A percentile compares a stretch with the other conserved stretches of the same genome.
Evolutionary conservation across 148 eudicot species (phyloP).

Genomic region (Rhododendron griersonianum): DNA sequence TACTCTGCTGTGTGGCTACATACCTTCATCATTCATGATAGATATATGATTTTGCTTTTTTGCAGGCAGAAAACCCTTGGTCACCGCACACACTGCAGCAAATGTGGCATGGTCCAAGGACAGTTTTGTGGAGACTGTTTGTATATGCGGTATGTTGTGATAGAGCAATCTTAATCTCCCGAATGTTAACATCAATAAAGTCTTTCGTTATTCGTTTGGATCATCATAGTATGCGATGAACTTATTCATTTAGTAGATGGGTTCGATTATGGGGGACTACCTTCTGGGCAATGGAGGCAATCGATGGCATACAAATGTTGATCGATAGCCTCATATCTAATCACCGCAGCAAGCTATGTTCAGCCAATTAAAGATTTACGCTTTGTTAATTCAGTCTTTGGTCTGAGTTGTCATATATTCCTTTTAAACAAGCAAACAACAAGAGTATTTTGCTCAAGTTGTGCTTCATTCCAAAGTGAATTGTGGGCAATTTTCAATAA

Average conservation of each 20-base stretch:
- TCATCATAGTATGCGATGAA: not conserved
- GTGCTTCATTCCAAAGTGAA: not conserved
- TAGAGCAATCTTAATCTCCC: not conserved
- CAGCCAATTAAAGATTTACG: not conserved
- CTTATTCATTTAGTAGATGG: not conserved
- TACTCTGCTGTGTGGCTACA: not conserved
- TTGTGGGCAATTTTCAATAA: not conserved
- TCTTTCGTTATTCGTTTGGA: not conserved
- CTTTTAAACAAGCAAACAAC: not conserved
- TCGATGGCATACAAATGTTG: not conserved
- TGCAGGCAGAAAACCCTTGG: constrained; percentile 98
- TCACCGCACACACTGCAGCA: constrained; percentile 73
- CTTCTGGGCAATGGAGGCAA: not conserved
- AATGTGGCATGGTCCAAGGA: constrained; percentile 74
- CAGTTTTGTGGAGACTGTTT: constrained; percentile 99
- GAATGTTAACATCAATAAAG: not conserved
- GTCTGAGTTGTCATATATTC: not conserved
- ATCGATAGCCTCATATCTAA: not conserved
- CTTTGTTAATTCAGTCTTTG: not conserved
- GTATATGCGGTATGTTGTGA: constrained; percentile 56
- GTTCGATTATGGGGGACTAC: not conserved
- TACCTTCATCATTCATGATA: not conserved
- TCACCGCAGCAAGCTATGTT: not conserved
- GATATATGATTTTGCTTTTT: not conserved
- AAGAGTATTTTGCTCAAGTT: not conserved